A percentile compares a stretch with the other conserved stretches of the same genome.
Conservation (phyloP, 768 basidiomycete species). For the Phylloporus scabripes region DNA sequence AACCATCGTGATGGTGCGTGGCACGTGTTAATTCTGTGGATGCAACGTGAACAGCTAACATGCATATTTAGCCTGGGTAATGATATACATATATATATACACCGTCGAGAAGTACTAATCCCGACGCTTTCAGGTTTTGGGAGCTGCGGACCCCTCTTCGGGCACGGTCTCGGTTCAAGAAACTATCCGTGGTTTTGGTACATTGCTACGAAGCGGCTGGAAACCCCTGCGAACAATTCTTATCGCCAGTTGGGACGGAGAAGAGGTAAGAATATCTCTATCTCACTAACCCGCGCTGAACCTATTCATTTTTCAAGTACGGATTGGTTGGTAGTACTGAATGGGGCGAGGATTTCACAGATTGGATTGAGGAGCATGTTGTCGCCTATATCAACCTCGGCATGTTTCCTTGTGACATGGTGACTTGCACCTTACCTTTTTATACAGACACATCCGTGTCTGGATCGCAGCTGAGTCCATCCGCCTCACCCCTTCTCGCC, state of each 20-base stretch:
- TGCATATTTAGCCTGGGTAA: constrained; percentile 20
- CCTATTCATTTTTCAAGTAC: constrained; percentile 32
- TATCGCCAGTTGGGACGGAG: constrained; percentile 78
- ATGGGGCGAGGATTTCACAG: constrained; percentile 88
- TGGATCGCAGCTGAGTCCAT: constrained; percentile 45
- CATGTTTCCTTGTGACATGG: constrained; percentile 30
- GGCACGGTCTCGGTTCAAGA: constrained; percentile 56
- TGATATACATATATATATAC: background rate
- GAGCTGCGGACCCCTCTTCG: constrained; percentile 51
- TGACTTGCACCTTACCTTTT: constrained; percentile 23
- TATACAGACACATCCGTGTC: constrained; percentile 48
- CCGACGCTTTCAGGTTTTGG: constrained; percentile 34
- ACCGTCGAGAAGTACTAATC: background rate
- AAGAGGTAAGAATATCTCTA: constrained; percentile 40
- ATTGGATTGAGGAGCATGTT: constrained; percentile 74
- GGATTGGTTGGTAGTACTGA: constrained; percentile 87
- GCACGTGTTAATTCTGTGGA: background rate
- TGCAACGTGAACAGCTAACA: constrained; percentile 3
- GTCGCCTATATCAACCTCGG: constrained; percentile 86
- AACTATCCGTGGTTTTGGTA: constrained; percentile 50
- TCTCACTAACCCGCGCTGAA: background rate
- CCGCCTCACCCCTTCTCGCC: constrained; percentile 77
- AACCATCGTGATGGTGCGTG: constrained; percentile 80
- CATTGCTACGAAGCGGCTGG: constrained; percentile 51
- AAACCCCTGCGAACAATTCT: constrained; percentile 69